These are phyloP conservation scores for Dichotomocladium elegans DNA, from an alignment of 371 early-diverging fungal genomes.

Conservation along the genomic window DNA sequence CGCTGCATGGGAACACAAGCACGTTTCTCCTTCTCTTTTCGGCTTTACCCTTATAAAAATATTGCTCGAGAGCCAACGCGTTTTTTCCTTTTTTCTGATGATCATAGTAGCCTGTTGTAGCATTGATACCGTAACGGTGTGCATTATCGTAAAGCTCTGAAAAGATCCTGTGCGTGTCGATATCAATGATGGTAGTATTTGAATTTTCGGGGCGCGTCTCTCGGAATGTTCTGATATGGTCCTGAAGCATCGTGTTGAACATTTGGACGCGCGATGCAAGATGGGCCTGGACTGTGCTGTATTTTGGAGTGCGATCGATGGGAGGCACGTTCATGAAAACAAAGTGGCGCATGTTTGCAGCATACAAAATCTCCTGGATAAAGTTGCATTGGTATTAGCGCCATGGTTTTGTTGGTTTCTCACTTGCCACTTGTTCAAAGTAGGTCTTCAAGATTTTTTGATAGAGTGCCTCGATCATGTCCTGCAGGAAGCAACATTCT, in stretches of 20 bases:
- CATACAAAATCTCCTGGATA: not conserved
- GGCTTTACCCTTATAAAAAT: not conserved
- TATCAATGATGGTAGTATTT: not conserved
- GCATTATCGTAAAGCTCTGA: not conserved
- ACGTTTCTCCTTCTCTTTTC: not conserved
- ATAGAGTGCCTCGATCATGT: not conserved
- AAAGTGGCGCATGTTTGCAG: not conserved
- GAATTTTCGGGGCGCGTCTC: not conserved
- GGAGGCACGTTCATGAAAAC: conserved; percentile 4
- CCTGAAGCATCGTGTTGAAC: not conserved
- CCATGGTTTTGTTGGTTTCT: not conserved
- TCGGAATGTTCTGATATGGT: not conserved
- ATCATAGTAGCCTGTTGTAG: not conserved
- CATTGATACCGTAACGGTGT: not conserved
- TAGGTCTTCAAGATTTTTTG: not conserved
- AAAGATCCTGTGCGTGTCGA: conserved; percentile 1
- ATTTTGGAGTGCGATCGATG: conserved; percentile 2
- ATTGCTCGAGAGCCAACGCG: not conserved
- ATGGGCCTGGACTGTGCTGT: not conserved
- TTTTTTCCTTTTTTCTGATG: not conserved
- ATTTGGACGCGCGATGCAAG: not conserved
- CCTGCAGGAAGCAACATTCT: too few species aligned
- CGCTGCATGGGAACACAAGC: not conserved
- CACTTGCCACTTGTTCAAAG: conserved; percentile 1
- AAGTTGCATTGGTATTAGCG: not conserved